Evolutionary conservation across 345 rosid genomes (phyloP).

Genomic region (Melastoma malabathricum): DNA sequence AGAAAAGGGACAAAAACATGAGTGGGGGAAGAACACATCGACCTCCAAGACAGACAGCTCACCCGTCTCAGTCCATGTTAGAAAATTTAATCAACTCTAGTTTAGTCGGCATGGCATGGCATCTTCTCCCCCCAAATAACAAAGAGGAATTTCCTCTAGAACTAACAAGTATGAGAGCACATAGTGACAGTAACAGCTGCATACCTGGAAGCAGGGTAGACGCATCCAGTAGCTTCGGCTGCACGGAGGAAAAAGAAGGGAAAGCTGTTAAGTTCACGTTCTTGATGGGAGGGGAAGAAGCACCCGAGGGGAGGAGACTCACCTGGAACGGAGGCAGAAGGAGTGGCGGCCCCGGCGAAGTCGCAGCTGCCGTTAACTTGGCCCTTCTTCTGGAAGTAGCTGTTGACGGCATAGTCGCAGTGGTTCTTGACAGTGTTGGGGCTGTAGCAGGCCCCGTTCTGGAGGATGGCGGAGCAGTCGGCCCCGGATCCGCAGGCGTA

Average conservation of each 20-base stretch:
- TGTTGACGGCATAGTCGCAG: conserved; percentile 85
- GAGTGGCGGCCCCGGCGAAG: conserved; percentile 56
- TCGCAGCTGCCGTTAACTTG: conserved; percentile 52
- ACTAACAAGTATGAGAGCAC: not conserved
- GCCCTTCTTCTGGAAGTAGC: conserved; percentile 61
- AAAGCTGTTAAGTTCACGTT: not conserved
- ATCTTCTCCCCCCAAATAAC: too few species aligned
- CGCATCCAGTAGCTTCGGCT: conserved; percentile 33
- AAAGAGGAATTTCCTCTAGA: not conserved
- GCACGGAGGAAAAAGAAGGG: conserved; percentile 9
- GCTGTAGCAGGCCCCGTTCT: conserved; percentile 59
- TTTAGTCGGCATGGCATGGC: too few species aligned
- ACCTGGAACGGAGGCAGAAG: conserved; percentile 17
- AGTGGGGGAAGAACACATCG: too few species aligned
- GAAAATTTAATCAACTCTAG: too few species aligned
- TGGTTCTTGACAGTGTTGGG: conserved; percentile 80
- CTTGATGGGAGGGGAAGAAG: not conserved
- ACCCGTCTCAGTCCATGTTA: too few species aligned
- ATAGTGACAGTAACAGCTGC: conserved; percentile 1
- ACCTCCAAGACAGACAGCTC: too few species aligned
- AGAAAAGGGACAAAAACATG: too few species aligned
- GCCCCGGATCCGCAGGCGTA: conserved; percentile 92
- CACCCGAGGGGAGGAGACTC: not conserved
- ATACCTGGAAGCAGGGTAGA: conserved; percentile 52
- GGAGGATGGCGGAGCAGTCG: conserved; percentile 40